Base-by-base conservation (phyloP, 352 stramenopile species). In the Globisporangium heterothallicum region DNA sequence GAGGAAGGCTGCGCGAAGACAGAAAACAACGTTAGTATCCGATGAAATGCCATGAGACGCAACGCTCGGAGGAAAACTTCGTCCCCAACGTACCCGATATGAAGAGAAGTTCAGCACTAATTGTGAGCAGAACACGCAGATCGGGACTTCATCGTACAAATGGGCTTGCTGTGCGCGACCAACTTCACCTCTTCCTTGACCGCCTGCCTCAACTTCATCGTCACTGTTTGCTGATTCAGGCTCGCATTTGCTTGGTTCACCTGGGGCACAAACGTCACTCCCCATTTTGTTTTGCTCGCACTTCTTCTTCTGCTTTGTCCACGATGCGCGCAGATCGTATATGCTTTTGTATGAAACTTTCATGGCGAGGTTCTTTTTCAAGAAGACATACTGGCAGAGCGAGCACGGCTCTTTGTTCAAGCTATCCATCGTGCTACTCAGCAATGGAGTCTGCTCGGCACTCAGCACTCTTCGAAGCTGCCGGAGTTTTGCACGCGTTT, bases 271-370 rank as follows among this genome's bases (percentile, higher is more conserved):
- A n/a, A n/a, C n/a, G 22, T 40, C 16, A 27, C 21, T 26, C 25
- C 46, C 44, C 36, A 36, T 40, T 47, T 34, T 46, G 1, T 21
- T 32, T 2, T 19, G 19, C 30, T 26, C 30, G 34, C 56, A 14
- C 14, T 51, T 49, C 21, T 49, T 50, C 14, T n/a, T 49, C 18
- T 43, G 27, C 0, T 22, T 45, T 36, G 7, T 12, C 75, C 75
- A 86, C 3, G 60, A 78, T 4, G 63, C 59, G 3, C 70, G 64
- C 22, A 86, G 47, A 49, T 86, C 72, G 24, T 63, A 60, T n/a
- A 86, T 82, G 46, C 72, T 79, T 42, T 86, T 86, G 58, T 72
- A 80, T 0, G 69, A 78, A n/a, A 86, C 75, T 46, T 70, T 70
- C 25, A 74, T 82, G 4, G 59, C 59, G 19, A 86, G 46, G 38